Percentiles rank a stretch among this genome's conserved stretches.
phyloP scores from a whole-genome alignment of 2,329 filamentous ascomycete genomes.

The Pestalotiopsis sp. region DNA sequence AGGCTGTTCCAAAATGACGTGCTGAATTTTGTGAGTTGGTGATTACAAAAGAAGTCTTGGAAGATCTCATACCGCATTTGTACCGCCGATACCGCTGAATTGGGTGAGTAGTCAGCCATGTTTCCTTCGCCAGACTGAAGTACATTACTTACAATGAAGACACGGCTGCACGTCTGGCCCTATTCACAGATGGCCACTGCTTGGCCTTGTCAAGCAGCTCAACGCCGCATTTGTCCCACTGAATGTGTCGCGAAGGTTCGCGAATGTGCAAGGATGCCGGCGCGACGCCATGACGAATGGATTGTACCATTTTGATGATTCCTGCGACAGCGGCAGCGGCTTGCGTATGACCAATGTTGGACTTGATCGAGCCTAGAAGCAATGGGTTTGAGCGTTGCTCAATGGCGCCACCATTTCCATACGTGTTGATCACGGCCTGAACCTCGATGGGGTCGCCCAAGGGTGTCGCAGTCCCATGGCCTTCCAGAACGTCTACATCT shows the following conservation, averaged over 20 bases:
- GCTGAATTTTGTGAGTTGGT: background rate
- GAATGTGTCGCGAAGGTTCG: slow-evolving; percentile 5
- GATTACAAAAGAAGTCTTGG: background rate
- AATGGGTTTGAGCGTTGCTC: slow-evolving; percentile 12
- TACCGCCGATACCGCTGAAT: slow-evolving; percentile 2
- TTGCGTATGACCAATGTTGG: slow-evolving; percentile 37
- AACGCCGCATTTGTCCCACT: slow-evolving; percentile 5
- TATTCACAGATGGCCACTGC: background rate
- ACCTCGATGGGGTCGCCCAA: slow-evolving; percentile 13
- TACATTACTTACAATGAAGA: slow-evolving; percentile 1
- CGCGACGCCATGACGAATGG: slow-evolving; percentile 4
- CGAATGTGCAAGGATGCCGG: slow-evolving; percentile 5
- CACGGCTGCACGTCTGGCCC: slow-evolving; percentile 1
- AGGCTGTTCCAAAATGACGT: slow-evolving; percentile 7
- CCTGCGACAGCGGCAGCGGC: slow-evolving; percentile 30
- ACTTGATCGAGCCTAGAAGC: slow-evolving; percentile 31
- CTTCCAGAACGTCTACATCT: slow-evolving; percentile 25
- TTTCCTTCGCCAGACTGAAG: background rate
- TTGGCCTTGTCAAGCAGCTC: background rate
- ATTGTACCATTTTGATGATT: slow-evolving; percentile 33
- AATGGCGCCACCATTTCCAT: background rate
- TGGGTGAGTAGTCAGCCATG: background rate
- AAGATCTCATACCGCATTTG: slow-evolving; percentile 3
- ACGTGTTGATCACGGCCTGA: slow-evolving; percentile 5
- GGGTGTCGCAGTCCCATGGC: slow-evolving; percentile 31